A percentile compares a stretch with the other conserved stretches of the same genome.
Conservation (phyloP, 441 rosid genomes). For the Melastoma candidum region DNA sequence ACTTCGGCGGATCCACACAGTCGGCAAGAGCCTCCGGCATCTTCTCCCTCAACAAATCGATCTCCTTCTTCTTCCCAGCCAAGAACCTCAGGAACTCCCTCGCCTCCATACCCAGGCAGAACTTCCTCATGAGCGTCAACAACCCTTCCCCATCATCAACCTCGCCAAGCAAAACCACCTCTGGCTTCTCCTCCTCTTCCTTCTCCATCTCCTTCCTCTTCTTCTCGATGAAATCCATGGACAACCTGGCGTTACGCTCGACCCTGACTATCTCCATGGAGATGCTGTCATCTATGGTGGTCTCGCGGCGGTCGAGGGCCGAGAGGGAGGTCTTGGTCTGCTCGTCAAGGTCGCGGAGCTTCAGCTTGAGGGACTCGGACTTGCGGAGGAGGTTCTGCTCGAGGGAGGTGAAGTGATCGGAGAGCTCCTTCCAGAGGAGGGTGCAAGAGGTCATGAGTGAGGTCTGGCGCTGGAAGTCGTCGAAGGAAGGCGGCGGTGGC, state of each 20-base stretch:
- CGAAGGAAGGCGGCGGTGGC: slow-evolving; percentile 76
- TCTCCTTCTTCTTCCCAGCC: slow-evolving; percentile 68
- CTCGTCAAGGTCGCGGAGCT: slow-evolving; percentile 56
- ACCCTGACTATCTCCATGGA: slow-evolving; percentile 62
- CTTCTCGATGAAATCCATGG: slow-evolving; percentile 29
- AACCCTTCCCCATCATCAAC: slow-evolving; percentile 78
- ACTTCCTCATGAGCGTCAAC: slow-evolving; percentile 31
- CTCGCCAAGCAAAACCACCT: slow-evolving; percentile 38
- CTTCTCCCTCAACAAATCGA: slow-evolving; percentile 51
- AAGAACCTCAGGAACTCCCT: slow-evolving; percentile 73
- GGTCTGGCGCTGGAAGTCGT: slow-evolving; percentile 85
- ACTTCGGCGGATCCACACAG: slow-evolving; percentile 85
- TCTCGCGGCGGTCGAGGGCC: slow-evolving; percentile 68
- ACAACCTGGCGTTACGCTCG: slow-evolving; percentile 40
- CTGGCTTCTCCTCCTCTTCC: slow-evolving; percentile 22
- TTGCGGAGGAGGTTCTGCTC: slow-evolving; percentile 68
- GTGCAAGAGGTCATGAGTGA: slow-evolving; percentile 98
- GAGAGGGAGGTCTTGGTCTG: slow-evolving; percentile 70
- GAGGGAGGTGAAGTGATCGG: slow-evolving; percentile 83
- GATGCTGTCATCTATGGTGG: slow-evolving; percentile 73
- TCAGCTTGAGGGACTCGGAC: slow-evolving; percentile 65
- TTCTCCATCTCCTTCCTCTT: background rate
- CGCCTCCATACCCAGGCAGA: slow-evolving; percentile 66
- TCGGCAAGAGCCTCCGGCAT: slow-evolving; percentile 62
- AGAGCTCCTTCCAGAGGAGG: slow-evolving; percentile 94